Evolutionary conservation across 805 yeast species (phyloP), one percentile per base, ranked within the genome.

Genomic region (Suhomyces faveliae): DNA sequence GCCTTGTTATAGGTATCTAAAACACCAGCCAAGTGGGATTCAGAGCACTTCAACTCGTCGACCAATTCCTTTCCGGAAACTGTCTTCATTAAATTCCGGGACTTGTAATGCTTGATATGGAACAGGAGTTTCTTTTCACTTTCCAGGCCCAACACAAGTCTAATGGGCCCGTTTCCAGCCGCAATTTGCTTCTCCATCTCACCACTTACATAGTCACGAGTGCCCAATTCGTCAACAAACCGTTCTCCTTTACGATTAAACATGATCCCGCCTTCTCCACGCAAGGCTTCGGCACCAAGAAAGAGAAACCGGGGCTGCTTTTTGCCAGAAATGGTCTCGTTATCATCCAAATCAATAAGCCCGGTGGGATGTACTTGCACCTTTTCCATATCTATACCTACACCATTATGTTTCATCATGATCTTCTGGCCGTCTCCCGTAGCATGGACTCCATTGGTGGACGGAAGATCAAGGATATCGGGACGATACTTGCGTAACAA

Each of bases 351-450:
- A 51, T 78, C 80, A 46, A 83, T 76, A 52, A 82, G 73, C 0
- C 87, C 87, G 3, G 87, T 82, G 6, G 87, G 87, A 54, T 83
- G 87, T 20, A 83, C 84, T 60, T 83, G 87, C 39, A 83, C 81
- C 57, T 81, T 79, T 47, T 82, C 85, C 72, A 82, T 66, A 59
- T 82, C 87, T 47, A 82, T 72, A n/a, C 80, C 78, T 30, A 71
- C 63, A 9, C 83, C 87, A 6, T 79, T 73, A 47, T 77, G 67
- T 41, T 69, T 70, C 63, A 77, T 66, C 53, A 80, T 69, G 51
- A 81, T 71, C 51, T 78, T 78, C 49, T 80, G 83, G 3, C 86
- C 85, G 58, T 83, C 86, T 3, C 85, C 83, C 8, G 84, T 79
- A 11, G 84, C 83, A 51, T 79, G 83, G 25, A 70, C 73, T 8